A percentile compares a stretch with the other conserved stretches of the same genome.
These are phyloP conservation scores for Eucalyptus grandis DNA, from an alignment of 345 rosid genomes.

Conservation along the genomic window DNA sequence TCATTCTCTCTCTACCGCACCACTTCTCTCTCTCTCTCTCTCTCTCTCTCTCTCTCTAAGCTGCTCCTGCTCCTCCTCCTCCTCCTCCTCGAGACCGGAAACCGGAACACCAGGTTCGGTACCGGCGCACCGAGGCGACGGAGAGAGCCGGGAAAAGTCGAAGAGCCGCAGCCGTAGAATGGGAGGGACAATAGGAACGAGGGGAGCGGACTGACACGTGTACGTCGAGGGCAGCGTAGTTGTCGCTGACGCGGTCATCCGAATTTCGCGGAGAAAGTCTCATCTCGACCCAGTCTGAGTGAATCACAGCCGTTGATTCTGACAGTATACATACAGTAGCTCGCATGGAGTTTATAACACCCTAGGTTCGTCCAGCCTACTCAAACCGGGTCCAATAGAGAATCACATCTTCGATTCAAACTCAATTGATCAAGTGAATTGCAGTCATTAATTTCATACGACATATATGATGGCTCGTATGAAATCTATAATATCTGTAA, in stretches of 20 bases:
- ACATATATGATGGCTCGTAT: background rate
- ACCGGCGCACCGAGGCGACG: background rate
- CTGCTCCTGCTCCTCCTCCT: background rate
- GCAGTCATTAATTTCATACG: background rate
- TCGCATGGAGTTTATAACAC: too few species aligned
- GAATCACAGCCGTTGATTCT: background rate
- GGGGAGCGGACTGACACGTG: background rate
- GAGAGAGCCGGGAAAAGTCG: background rate
- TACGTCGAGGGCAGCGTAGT: background rate
- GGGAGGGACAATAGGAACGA: background rate
- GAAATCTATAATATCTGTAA: background rate
- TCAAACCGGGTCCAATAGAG: too few species aligned
- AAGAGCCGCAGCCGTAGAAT: background rate
- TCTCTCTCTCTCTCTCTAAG: background rate
- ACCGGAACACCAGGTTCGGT: background rate
- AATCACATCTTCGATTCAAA: too few species aligned
- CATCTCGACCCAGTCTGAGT: background rate
- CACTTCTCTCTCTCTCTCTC: background rate
- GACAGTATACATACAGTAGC: too few species aligned
- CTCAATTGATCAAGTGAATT: background rate
- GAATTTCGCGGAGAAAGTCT: background rate
- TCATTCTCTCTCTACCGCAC: background rate
- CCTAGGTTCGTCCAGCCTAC: too few species aligned
- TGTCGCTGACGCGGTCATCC: background rate
- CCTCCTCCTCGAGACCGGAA: background rate